A percentile compares a stretch with the other conserved stretches of the same genome.
These are phyloP conservation scores for Schizophyllum commune DNA, from an alignment of 1,284 basidiomycete genomes.

Conservation along the genomic window DNA sequence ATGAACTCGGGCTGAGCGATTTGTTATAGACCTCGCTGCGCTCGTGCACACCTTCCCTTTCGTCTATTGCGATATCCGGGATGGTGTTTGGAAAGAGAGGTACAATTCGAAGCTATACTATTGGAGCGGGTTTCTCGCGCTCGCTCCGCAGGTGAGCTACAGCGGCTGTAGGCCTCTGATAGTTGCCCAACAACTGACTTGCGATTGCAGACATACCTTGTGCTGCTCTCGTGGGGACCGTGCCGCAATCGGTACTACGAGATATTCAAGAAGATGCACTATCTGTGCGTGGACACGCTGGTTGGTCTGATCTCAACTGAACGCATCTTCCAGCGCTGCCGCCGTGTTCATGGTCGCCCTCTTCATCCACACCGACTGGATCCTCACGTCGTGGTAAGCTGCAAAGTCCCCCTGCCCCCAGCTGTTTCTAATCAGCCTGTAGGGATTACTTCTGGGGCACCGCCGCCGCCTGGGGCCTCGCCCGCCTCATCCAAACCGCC, in stretches of 20 bases:
- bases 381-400: slow-evolving; percentile 21
- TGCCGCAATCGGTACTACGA: slow-evolving; percentile 31
- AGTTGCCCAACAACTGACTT: not conserved
- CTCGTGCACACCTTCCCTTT: slow-evolving; percentile 29
- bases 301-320: not conserved
- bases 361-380: slow-evolving; percentile 29
- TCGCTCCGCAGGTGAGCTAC: slow-evolving; percentile 24
- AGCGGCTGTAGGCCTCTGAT: not conserved
- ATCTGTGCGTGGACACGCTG: slow-evolving; percentile 4
- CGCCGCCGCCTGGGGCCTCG: slow-evolving; percentile 23
- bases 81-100: slow-evolving; percentile 15
- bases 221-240: slow-evolving; percentile 25
- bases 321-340: slow-evolving; percentile 14
- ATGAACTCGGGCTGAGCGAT: not conserved
- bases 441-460: slow-evolving; percentile 33
- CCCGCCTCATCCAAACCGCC: slow-evolving; percentile 23
- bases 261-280: slow-evolving; percentile 28
- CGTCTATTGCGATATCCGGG: slow-evolving; percentile 19
- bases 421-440: not conserved
- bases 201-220: slow-evolving; percentile 16
- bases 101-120: slow-evolving; percentile 21
- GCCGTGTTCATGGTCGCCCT: slow-evolving; percentile 25
- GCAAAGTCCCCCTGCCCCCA: too few relatives aligned
- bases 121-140: slow-evolving; percentile 29
- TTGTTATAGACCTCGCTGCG: slow-evolving; percentile 23